Conservation (phyloP, 257 asterid genomes). For the Voacanga thouarsii region DNA sequence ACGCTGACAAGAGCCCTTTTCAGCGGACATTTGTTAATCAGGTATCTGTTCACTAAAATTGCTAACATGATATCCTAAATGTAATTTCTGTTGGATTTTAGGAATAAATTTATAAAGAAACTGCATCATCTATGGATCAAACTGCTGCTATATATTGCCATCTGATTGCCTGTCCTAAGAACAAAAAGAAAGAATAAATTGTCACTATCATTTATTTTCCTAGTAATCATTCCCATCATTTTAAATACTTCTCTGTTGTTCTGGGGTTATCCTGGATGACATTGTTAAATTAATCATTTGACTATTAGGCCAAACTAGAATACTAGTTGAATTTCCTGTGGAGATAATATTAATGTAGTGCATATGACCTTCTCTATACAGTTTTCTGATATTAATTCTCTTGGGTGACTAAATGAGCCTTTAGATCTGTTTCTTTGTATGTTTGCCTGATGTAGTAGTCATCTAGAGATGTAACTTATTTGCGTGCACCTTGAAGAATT, state of each 20-base stretch:
- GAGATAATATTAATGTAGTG: not conserved
- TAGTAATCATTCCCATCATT: not conserved
- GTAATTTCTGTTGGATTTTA: not conserved
- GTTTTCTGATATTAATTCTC: not conserved
- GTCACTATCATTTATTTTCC: not conserved
- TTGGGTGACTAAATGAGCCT: not conserved
- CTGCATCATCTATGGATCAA: not conserved
- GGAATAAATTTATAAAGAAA: not conserved
- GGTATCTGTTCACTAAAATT: slow-evolving; percentile 37
- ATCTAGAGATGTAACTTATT: not conserved
- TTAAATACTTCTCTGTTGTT: not conserved
- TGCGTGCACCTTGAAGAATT: not conserved
- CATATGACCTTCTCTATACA: not conserved
- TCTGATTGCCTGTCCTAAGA: not conserved
- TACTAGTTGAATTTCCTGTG: not conserved
- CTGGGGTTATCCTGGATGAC: not conserved
- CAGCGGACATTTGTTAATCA: slow-evolving; percentile 91
- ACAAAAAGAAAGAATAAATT: not conserved
- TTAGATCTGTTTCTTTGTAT: not conserved
- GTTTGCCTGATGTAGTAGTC: not conserved
- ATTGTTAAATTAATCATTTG: not conserved
- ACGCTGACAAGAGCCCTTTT: slow-evolving; percentile 86
- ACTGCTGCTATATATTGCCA: not conserved
- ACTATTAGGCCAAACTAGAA: not conserved
- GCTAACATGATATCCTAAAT: not conserved